Percentiles rank a stretch among this genome's conserved stretches.
Evolutionary conservation across 192 early-diverging fungal genomes (phyloP).

Genomic region (Diversispora eburnea): DNA sequence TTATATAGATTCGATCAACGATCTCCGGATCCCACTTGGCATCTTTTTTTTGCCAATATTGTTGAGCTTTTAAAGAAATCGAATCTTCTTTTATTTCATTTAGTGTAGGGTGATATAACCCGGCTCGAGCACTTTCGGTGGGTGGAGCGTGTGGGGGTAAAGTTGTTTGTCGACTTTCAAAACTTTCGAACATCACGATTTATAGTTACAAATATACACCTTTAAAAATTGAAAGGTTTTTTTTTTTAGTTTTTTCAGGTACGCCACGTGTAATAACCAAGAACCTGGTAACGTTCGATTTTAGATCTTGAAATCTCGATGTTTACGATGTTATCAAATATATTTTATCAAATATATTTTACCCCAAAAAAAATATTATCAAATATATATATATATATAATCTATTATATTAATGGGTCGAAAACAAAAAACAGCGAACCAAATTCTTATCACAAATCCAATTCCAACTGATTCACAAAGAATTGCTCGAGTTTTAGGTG

Average conservation of each 20-base stretch:
- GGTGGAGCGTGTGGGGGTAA: slow-evolving; percentile 43
- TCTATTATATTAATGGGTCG: slow-evolving; percentile 30
- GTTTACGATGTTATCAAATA: too few species aligned
- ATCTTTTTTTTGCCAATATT: slow-evolving; percentile 38
- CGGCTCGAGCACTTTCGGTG: slow-evolving; percentile 33
- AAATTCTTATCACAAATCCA: slow-evolving; percentile 33
- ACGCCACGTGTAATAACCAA: too few species aligned
- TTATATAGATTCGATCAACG: slow-evolving; percentile 59
- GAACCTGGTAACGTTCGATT: too few species aligned
- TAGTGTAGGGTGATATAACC: slow-evolving; percentile 44
- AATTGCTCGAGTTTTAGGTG: slow-evolving; percentile 61
- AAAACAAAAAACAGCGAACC: slow-evolving; percentile 36
- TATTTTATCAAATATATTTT: too few species aligned
- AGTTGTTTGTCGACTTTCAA: slow-evolving; percentile 34
- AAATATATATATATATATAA: too few species aligned
- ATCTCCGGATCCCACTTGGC: slow-evolving; percentile 46
- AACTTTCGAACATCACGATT: too few species aligned
- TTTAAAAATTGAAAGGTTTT: too few species aligned
- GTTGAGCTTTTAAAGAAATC: slow-evolving; percentile 42
- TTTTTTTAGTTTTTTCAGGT: too few species aligned
- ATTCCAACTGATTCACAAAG: slow-evolving; percentile 38
- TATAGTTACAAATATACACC: too few species aligned
- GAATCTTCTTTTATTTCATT: slow-evolving; percentile 53
- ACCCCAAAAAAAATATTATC: too few species aligned
- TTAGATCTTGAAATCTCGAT: too few species aligned